These are phyloP conservation scores for Hyaloraphidium curvatum DNA, from an alignment of 192 early-diverging fungal species.

Conservation along the genomic window DNA sequence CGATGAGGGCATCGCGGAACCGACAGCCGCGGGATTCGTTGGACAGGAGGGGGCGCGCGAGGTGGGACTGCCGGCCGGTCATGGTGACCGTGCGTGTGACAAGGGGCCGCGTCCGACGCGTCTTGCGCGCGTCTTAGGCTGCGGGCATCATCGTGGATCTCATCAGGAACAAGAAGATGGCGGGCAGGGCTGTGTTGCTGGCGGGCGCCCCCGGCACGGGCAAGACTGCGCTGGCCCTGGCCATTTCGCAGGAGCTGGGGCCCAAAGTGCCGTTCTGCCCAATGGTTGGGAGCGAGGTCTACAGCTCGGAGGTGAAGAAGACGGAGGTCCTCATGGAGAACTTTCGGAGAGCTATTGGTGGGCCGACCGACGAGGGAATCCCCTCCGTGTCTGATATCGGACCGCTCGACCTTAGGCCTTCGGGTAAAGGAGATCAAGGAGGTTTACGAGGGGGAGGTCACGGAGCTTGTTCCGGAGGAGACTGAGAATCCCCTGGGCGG, in stretches of 20 bases:
- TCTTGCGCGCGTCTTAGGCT: conserved; percentile 30
- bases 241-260: conserved; percentile 90
- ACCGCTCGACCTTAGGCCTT: conserved; percentile 29
- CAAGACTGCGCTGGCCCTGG: conserved; percentile 93
- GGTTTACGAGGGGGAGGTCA: conserved; percentile 98
- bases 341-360: conserved; percentile 88
- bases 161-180: conserved; percentile 91
- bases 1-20: conserved; percentile 73
- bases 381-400: background rate
- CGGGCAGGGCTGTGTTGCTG: conserved; percentile 80
- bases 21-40: conserved; percentile 81
- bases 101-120: background rate
- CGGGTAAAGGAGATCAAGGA: conserved; percentile 98
- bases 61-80: conserved; percentile 17
- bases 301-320: conserved; percentile 95
- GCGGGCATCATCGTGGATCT: conserved; percentile 86
- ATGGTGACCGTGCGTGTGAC: background rate
- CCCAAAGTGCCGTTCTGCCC: conserved; percentile 98
- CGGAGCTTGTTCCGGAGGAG: conserved; percentile 90
- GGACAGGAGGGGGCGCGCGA: conserved; percentile 93
- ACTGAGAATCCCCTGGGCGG: conserved; percentile 96
- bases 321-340: conserved; percentile 99
- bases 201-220: conserved; percentile 95
- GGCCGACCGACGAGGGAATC: too few species aligned
- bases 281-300: conserved; percentile 97